Evolutionary conservation across 1,284 basidiomycete genomes (phyloP).

Genomic region (Cutaneotrichosporon sp.): DNA sequence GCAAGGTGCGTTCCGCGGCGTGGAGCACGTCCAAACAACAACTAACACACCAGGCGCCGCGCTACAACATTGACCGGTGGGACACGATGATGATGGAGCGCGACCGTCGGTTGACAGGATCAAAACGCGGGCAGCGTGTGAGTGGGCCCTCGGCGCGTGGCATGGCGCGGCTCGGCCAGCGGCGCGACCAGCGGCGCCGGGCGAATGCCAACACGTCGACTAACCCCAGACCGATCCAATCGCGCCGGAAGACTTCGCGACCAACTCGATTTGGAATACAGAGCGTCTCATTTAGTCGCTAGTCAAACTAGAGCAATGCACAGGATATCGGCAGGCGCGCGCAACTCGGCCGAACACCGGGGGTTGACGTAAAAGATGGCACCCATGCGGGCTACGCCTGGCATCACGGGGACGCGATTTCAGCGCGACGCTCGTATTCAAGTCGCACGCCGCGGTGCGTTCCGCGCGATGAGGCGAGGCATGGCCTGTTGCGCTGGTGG

Average conservation of each 20-base stretch:
- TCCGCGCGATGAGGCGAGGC: no score
- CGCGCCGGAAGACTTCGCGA: slow-evolving; percentile 68
- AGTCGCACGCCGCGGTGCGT: no score
- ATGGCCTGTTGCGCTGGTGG: no score
- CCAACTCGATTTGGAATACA: slow-evolving; percentile 71
- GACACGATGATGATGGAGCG: slow-evolving; percentile 93
- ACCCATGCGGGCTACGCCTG: no score
- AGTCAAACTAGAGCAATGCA: slow-evolving; percentile 9
- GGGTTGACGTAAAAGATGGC: no score
- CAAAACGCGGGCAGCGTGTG: slow-evolving; percentile 75
- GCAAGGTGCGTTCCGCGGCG: slow-evolving; percentile 62
- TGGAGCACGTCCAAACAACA: no score
- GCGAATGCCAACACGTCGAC: neutral
- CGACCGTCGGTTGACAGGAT: slow-evolving; percentile 82
- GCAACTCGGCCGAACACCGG: no score
- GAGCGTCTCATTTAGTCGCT: slow-evolving; percentile 43
- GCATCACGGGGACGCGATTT: no score
- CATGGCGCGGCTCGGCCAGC: neutral
- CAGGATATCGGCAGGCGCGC: slow-evolving; percentile 14
- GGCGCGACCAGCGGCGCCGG: neutral
- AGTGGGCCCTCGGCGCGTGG: neutral
- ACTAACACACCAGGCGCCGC: slow-evolving; percentile 58
- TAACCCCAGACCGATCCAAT: slow-evolving; percentile 59
- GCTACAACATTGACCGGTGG: slow-evolving; percentile 80
- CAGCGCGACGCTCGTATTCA: no score